Base-by-base conservation (phyloP, 768 basidiomycete species). In the Auriculariales sp. region DNA sequence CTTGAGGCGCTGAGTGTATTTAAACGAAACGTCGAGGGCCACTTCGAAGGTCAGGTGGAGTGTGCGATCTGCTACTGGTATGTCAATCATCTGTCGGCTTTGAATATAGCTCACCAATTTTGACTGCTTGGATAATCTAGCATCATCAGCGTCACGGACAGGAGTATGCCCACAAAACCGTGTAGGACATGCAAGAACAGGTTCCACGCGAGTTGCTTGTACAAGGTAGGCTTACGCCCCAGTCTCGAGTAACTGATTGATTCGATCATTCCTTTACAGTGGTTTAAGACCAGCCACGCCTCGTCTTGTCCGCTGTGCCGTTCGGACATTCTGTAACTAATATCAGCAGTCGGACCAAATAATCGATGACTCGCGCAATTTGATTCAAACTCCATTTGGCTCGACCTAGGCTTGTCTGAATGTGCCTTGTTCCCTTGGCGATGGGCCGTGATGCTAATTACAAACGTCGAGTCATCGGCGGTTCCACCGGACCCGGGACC, bases 61-160 rank as follows among this genome's bases (percentile, higher is more conserved):
- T 99, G 95, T 63, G 89, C 94, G 1, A 97, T 99, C 52, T 94
- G 91, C 59, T 94, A 93, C 62, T 89, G 87, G 83, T 91, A 57
- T 60, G 83, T 59, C 5, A 10, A 51, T 17, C 31, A 22, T 25
- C 12, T 29, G 28, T 17, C 15, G 9, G 14, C 4, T 28, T 46
- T 46, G 17, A 33, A 19, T 27, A 12, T n/a, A 17, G 17, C 24
- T 30, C 22, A 28, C 12, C 25, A n/a, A 1, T 33, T 12, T 49
- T 35, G 17, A 27, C 3, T 19, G n/a, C n/a, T 6, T 30, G 49
- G 33, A 50, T 57, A 12, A 53, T 7, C 45, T 64, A 93, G 90
- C 3, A 88, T 97, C 54, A 91, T 97, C 59, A 89, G 83, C 56
- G 78, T 90, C 36, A 83, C 79, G 66, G 95, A 98, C 59, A 81